Conservation (phyloP, 179 eudicot genomes). For the Camellia oleifera region DNA sequence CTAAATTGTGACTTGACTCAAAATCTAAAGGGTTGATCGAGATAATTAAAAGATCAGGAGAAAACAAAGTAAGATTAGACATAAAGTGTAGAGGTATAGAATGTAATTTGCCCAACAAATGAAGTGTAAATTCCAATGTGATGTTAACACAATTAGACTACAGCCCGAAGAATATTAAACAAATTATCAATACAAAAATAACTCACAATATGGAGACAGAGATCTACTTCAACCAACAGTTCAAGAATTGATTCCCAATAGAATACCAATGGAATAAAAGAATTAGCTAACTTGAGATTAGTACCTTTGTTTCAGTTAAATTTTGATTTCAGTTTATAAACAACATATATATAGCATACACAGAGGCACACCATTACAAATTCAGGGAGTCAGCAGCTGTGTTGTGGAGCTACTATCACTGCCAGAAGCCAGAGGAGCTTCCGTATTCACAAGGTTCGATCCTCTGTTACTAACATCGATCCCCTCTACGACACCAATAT, state of each 20-base stretch:
- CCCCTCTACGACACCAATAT: background rate
- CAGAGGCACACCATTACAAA: background rate
- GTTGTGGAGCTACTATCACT: conserved; percentile 12
- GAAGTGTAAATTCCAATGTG: no score
- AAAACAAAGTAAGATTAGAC: no score
- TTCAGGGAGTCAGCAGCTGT: background rate
- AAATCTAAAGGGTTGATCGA: no score
- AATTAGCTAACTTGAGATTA: background rate
- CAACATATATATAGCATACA: no score
- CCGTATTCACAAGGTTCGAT: background rate
- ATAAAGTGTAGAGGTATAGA: no score
- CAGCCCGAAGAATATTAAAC: no score
- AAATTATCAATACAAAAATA: background rate
- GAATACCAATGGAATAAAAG: background rate
- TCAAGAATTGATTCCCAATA: background rate
- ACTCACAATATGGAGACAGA: background rate
- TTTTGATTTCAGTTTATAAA: background rate
- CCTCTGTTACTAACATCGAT: background rate
- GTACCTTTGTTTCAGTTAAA: background rate
- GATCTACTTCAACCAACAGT: no score
- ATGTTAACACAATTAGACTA: no score
- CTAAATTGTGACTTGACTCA: no score
- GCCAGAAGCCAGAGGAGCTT: background rate
- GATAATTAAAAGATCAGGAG: no score
- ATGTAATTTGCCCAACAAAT: no score